phyloP scores from a whole-genome alignment of 2,329 filamentous ascomycete species.

The Alternaria viburni region DNA sequence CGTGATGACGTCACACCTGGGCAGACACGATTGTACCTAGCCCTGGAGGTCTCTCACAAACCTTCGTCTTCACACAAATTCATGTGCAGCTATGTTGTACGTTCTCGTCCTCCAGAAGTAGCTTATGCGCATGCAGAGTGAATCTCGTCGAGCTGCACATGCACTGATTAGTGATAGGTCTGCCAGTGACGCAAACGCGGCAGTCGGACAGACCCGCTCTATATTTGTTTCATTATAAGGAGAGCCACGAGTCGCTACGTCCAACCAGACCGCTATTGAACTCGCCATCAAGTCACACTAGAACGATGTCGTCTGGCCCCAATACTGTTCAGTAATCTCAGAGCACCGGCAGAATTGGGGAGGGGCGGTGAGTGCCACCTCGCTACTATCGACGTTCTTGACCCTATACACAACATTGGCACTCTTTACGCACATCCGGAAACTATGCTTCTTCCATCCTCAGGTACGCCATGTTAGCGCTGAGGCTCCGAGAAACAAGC shows the following conservation, averaged over 20 bases:
- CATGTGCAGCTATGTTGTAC: not conserved
- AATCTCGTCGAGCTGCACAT: not conserved
- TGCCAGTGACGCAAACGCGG: not conserved
- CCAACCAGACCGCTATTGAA: not conserved
- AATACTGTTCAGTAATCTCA: not conserved
- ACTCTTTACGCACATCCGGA: conserved; percentile 8
- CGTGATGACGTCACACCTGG: not conserved
- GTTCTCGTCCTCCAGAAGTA: not conserved
- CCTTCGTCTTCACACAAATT: not conserved
- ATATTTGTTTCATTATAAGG: conserved; percentile 4
- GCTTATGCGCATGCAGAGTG: not conserved
- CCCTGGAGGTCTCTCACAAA: not conserved
- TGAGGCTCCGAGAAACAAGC: conserved; percentile 12
- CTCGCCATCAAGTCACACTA: not conserved
- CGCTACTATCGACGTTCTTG: not conserved
- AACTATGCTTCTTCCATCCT: not conserved
- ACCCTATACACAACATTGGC: not conserved
- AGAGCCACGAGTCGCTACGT: not conserved
- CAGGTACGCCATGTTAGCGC: not conserved
- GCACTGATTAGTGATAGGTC: not conserved
- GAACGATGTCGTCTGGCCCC: not conserved
- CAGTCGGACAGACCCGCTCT: not conserved
- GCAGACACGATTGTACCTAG: too few species aligned
- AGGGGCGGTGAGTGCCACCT: not conserved
- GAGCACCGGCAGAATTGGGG: not conserved